Base-by-base conservation (phyloP, 1,284 basidiomycete species). In the Schizophyllum amplum region DNA sequence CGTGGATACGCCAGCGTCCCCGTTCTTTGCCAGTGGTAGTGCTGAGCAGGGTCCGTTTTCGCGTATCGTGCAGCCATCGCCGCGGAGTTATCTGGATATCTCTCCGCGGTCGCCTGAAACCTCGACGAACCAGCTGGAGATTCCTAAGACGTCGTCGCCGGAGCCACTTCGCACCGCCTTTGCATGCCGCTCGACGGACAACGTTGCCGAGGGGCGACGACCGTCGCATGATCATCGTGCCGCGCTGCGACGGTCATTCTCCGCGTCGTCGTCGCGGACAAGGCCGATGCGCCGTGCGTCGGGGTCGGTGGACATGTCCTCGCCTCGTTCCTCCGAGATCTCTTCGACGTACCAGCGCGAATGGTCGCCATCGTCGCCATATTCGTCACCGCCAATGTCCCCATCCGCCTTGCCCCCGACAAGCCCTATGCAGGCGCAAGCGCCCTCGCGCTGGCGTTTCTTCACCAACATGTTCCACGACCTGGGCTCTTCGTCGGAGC, bases 401-500 rank as follows among this genome's bases (percentile, higher is more conserved):
- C 46, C 56, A 53, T 55, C 64, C 52, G 57, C 60, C 59, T 23
- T 48, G 47, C 59, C 62, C 17, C 71, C 57, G 71, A 59, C 47
- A 52, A 62, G 42, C 63, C 63, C n/a, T 61, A 63, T 21, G 66
- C 67, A 42, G 23, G 52, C 53, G 22, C 24, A 55, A 1, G 58
- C 67, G 11, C 64, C 70, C n/a, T 72, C 66, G 48, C 74, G 76
- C n/a, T 83, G 83, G 83, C 76, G 78, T 7, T 81, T 87, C 61
- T 69, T 85, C 4, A 81, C 83, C 0, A 70, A 72, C 1, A 74
- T 86, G 73, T 69, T 78, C 59, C 69, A 72, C 50, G 59, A 71
- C 64, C 56, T 63, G 61, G 65, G 61, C 48, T 59, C 54, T 42
- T 55, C 66, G 15, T 65, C 68, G 4, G 62, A 61, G 13, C 63